Evolutionary conservation across 495 filamentous ascomycete genomes (phyloP).

Genomic region (Penicillium salamii): DNA sequence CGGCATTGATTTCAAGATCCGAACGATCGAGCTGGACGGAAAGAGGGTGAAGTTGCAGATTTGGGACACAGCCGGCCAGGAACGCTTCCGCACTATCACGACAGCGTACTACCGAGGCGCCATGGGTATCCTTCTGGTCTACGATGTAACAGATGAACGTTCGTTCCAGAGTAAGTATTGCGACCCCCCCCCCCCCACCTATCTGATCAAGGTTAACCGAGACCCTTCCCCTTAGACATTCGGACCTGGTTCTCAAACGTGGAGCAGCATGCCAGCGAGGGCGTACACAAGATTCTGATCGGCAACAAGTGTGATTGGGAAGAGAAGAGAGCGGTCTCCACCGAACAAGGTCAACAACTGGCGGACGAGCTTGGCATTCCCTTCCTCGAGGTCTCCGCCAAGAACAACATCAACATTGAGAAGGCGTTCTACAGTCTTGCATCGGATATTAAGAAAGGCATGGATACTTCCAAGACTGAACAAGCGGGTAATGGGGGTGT

Average conservation of each 20-base stretch:
- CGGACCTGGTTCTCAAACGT: constrained; percentile 99
- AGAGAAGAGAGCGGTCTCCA: constrained; percentile 92
- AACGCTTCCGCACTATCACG: constrained; percentile 97
- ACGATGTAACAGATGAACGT: constrained; percentile 96
- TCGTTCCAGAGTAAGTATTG: constrained; percentile 89
- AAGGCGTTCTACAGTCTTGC: constrained; percentile 97
- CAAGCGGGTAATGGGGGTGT: constrained; percentile 62
- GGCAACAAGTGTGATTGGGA: constrained; percentile 99
- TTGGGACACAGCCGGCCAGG: constrained; percentile 98
- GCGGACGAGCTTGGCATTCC: constrained; percentile 97
- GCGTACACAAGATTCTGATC: constrained; percentile 99
- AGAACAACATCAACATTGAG: constrained; percentile 99
- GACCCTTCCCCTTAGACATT: constrained; percentile 73
- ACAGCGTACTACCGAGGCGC: constrained; percentile 98
- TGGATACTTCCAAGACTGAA: constrained; percentile 73
- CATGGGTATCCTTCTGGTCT: constrained; percentile 97
- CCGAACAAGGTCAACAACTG: constrained; percentile 87
- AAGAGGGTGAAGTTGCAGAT: constrained; percentile 99
- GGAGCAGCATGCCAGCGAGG: constrained; percentile 97
- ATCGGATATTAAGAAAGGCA: constrained; percentile 91
- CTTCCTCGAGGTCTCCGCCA: constrained; percentile 97
- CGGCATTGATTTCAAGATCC: constrained; percentile 99
- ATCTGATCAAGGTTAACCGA: neutral
- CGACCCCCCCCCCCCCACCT: neutral
- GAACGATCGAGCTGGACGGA: constrained; percentile 96